phyloP scores from a whole-genome alignment of 1,139 yeast species.

The Geotrichum cucujoidarum region DNA sequence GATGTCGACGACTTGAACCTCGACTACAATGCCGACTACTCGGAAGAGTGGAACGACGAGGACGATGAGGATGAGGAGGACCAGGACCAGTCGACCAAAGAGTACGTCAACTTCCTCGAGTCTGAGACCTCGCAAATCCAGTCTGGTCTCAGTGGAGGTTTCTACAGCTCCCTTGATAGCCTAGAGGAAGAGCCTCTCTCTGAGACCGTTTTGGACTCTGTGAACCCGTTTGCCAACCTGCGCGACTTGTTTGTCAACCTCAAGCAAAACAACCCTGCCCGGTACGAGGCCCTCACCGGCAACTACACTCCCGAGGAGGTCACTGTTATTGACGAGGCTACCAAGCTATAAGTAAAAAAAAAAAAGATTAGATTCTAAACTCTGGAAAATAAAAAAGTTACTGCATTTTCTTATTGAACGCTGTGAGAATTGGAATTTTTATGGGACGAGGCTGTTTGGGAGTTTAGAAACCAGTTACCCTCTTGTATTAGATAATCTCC shows the following conservation, averaged over 20 bases:
- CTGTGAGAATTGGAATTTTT: too few relatives aligned
- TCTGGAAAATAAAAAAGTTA: too few relatives aligned
- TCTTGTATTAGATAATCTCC: background rate
- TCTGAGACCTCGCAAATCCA: constrained; percentile 28
- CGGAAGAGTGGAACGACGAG: constrained; percentile 56
- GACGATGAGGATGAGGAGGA: constrained; percentile 40
- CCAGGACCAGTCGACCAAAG: constrained; percentile 35
- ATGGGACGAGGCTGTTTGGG: too few relatives aligned
- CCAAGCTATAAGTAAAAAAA: constrained; percentile 2
- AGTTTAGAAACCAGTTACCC: too few relatives aligned
- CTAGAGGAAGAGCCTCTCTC: constrained; percentile 76
- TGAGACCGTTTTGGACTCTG: constrained; percentile 66
- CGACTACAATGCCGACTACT: constrained; percentile 32
- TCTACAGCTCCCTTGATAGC: constrained; percentile 46
- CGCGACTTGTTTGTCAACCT: constrained; percentile 41
- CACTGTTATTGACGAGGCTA: constrained; percentile 28
- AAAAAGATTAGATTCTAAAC: background rate
- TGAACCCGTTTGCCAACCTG: constrained; percentile 57
- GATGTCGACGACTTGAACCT: constrained; percentile 42
- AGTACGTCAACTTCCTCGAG: constrained; percentile 32
- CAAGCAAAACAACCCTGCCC: constrained; percentile 29
- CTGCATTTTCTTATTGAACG: too few relatives aligned
- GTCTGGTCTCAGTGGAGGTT: constrained; percentile 4
- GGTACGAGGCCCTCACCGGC: constrained; percentile 31
- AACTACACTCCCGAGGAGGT: constrained; percentile 36